Percentiles rank a stretch among this genome's conserved stretches.
Evolutionary conservation across 2,329 filamentous ascomycete species (phyloP).

Genomic region (Botrytis aclada): DNA sequence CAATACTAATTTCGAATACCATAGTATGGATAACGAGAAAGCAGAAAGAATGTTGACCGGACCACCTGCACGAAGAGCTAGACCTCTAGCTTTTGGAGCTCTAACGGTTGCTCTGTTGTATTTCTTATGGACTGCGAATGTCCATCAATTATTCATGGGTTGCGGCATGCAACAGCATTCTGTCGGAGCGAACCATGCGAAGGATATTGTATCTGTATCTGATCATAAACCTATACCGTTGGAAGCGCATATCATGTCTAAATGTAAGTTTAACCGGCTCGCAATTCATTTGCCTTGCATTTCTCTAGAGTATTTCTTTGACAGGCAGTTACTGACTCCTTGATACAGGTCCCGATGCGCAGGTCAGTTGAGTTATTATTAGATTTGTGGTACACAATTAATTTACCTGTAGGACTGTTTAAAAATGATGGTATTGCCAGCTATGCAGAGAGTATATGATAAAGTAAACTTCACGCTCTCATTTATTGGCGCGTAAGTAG

Average conservation of each 20-base stretch:
- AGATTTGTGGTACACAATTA: neutral
- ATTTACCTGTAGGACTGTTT: slow-evolving; percentile 64
- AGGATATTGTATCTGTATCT: neutral
- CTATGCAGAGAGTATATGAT: slow-evolving; percentile 76
- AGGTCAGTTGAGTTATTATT: slow-evolving; percentile 41
- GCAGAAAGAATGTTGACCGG: slow-evolving; percentile 24
- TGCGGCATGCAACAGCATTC: neutral
- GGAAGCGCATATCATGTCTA: slow-evolving; percentile 95
- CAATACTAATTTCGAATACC: slow-evolving; percentile 21
- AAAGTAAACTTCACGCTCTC: slow-evolving; percentile 91
- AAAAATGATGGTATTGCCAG: slow-evolving; percentile 73
- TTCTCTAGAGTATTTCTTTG: neutral
- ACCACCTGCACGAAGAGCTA: slow-evolving; percentile 24
- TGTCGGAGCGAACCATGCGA: neutral
- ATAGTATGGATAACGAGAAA: slow-evolving; percentile 26
- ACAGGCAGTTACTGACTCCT: neutral
- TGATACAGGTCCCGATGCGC: slow-evolving; percentile 74
- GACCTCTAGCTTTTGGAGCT: slow-evolving; percentile 28
- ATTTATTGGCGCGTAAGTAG: slow-evolving; percentile 71
- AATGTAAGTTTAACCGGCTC: slow-evolving; percentile 41
- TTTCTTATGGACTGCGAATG: slow-evolving; percentile 23
- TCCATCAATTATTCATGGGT: slow-evolving; percentile 17
- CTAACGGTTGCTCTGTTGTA: slow-evolving; percentile 29
- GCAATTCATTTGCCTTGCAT: neutral
- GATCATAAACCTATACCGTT: slow-evolving; percentile 59